Evolutionary conservation across 495 filamentous ascomycete genomes (phyloP), one percentile per base, ranked within the genome.

Genomic region (Penicillium canariense): DNA sequence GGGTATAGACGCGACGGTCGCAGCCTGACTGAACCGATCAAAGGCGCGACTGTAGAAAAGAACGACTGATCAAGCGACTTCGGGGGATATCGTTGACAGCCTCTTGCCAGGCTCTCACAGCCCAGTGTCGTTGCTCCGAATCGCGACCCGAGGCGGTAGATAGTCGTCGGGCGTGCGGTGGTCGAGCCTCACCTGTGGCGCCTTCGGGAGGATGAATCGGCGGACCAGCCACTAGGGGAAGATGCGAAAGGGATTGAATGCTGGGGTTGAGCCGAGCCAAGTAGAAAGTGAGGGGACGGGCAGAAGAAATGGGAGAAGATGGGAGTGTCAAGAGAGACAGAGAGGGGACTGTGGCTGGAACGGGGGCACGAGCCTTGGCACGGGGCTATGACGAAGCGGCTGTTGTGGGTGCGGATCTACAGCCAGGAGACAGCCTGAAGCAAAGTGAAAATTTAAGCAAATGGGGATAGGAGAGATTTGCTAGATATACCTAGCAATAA

Each of bases 321-420:
- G 31, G 46, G 54, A 48, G 46, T 27, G 52, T 48, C 48, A 46
- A 55, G 51, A 48, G 55, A 54, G 54, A 54, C 36, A 42, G 59
- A 55, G 62, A 56, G 63, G 58, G 56, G 49, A 59, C 48, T 58
- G 65, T 68, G 66, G 66, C 66, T 65, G 56, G 61, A 67, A 60
- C 56, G 56, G 63, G 60, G 60, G 62, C 42, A 51, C 31, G 52
- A 46, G 63, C 50, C 65, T 68, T 68, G 65, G 65, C 65, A 63
- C 27, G 27, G 23, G 43, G 26, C 43, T 46, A 62, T 68, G 65
- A 68, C 62, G 65, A 68, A 62, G 65, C 65, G 38, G 55, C 6
- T 40, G 5, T 25, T 20, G 12, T 12, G 20, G 17, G n/a, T 18
- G 25, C 7, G 18, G 12, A 20, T 36, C 25, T 28, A 45, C 18